These are phyloP conservation scores for Discostella pseudostelligera DNA, from an alignment of 108 stramenopile genomes.

Conservation along the genomic window DNA sequence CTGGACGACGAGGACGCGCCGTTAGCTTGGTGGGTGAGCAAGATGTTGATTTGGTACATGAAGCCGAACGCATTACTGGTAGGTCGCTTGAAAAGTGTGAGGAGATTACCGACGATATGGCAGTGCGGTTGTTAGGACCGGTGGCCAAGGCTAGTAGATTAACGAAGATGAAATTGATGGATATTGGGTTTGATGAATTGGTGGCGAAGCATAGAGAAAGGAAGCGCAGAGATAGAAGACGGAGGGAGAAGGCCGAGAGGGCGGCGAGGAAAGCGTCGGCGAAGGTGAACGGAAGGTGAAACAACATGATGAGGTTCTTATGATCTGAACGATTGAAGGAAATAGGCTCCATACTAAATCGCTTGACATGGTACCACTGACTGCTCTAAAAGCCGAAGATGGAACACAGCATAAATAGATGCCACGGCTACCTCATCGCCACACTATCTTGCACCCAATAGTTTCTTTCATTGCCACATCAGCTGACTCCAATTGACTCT, in stretches of 20 bases:
- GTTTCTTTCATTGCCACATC: too few relatives aligned
- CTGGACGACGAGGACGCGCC: constrained; percentile 92
- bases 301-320: too few relatives aligned
- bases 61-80: constrained; percentile 74
- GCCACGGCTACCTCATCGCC: too few relatives aligned
- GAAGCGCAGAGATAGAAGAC: constrained; percentile 76
- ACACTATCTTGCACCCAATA: too few relatives aligned
- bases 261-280: constrained; percentile 41
- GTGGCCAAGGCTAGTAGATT: constrained; percentile 87
- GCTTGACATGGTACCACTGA: too few relatives aligned
- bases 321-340: too few relatives aligned
- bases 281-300: constrained; percentile 9
- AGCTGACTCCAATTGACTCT: too few relatives aligned
- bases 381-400: too few relatives aligned
- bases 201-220: constrained; percentile 84
- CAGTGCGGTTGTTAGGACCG: constrained; percentile 73
- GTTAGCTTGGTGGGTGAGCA: constrained; percentile 92
- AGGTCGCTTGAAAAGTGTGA: constrained; percentile 71
- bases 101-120: constrained; percentile 83
- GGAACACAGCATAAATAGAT: too few relatives aligned
- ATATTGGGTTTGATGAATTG: constrained; percentile 90
- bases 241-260: constrained; percentile 71
- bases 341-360: too few relatives aligned
- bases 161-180: constrained; percentile 85
- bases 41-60: constrained; percentile 83